These are phyloP conservation scores for Sphagnurus paluster DNA, from an alignment of 1,284 basidiomycete genomes.

Conservation along the genomic window DNA sequence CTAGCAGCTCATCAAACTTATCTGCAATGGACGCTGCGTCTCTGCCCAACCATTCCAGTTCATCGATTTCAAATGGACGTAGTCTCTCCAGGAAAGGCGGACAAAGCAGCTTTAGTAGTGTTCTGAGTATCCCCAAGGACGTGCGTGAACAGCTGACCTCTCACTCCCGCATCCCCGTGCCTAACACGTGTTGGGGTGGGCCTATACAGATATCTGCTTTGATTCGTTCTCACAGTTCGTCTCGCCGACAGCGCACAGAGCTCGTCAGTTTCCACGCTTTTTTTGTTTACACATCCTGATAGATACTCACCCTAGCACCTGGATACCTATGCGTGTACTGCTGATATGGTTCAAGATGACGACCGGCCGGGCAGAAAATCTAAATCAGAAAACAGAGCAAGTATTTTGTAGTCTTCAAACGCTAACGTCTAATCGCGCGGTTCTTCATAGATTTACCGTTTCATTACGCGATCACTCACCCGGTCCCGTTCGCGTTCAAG, in stretches of 20 bases:
- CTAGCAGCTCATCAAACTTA: constrained; percentile 5
- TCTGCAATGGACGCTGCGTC: constrained; percentile 3
- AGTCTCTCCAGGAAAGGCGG: constrained; percentile 12
- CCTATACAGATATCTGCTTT: constrained; percentile 34
- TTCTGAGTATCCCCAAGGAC: constrained; percentile 31
- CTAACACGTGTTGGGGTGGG: constrained; percentile 45
- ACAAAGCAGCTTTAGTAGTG: constrained; percentile 28
- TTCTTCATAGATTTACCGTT: constrained; percentile 44
- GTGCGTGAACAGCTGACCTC: constrained; percentile 30
- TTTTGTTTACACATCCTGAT: constrained; percentile 9
- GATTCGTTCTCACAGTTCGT: constrained; percentile 38
- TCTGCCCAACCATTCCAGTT: constrained; percentile 11
- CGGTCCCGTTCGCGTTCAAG: constrained; percentile 51
- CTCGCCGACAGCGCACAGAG: constrained; percentile 24
- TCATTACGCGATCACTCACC: constrained; percentile 50
- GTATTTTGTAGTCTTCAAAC: constrained; percentile 17
- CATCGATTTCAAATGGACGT: constrained; percentile 4
- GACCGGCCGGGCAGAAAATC: constrained; percentile 37
- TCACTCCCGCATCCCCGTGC: constrained; percentile 28
- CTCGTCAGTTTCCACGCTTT: constrained; percentile 23
- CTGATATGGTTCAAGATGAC: constrained; percentile 25
- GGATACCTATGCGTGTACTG: constrained; percentile 12
- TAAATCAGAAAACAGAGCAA: constrained; percentile 43
- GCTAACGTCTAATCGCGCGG: constrained; percentile 13
- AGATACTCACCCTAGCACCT: constrained; percentile 9